Evolutionary conservation across 306 rosid species (phyloP), one percentile per base, ranked within the genome.

Genomic region (Fragaria vesca): DNA sequence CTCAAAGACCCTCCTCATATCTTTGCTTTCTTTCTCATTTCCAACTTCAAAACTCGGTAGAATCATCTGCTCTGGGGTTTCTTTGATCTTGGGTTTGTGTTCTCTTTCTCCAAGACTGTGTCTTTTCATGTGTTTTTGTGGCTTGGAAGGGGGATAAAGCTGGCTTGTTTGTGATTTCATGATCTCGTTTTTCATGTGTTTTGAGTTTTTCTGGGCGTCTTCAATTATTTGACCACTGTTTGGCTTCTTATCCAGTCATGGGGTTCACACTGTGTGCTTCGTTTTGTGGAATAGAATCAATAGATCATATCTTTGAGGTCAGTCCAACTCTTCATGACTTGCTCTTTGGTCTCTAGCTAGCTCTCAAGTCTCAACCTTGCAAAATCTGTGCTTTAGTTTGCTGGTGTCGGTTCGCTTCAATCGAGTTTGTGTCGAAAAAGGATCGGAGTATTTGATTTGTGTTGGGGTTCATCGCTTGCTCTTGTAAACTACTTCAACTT

Each of bases 41-140:
- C 46, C 36, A 70, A 12, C 36, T 38, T 73, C 45, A 32, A 54
- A 42, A 71, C 30, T 70, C n/a, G 21, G 32, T 46, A 80, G 16
- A n/a, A 60, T 45, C 72, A 30, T 70, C 85, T 73, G 34, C 76
- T 58, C 67, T 26, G 73, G 58, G 82, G 51, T 78, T 68, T 73
- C 61, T 50, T 42, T 65, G 73, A 66, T 57, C 66, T 62, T 51
- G 24, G 81, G 81, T 78, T 34, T 36, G 81, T 63, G 18, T 18
- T 77, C 24, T 72, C 69, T 34, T 20, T 26, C 55, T 52, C 60
- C 60, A 28, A 38, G 30, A 18, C 57, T 60, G 26, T 32, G 54
- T 60, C 77, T 58, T 54, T n/a, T 17, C 2, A 20, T 57, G 24
- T 12, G 17, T 28, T 54, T 42, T 47, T 2, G 18, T 21, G 42